Conservation (phyloP, 208 protist genomes). For the Acanthamoeba healyi region DNA sequence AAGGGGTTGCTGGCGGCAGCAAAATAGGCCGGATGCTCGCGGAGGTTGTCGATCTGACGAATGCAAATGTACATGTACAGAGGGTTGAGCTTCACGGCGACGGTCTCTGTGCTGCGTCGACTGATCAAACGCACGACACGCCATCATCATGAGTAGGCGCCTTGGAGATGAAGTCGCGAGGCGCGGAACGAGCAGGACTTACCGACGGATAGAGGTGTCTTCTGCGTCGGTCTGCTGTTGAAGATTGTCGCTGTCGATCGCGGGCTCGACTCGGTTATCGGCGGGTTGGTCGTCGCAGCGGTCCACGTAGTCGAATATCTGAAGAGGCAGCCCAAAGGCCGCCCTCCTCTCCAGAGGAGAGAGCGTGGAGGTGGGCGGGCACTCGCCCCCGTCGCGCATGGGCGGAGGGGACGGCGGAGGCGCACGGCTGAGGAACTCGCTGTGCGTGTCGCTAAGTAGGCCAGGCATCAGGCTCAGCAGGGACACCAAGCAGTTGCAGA, state of each 20-base stretch:
- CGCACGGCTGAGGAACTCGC: not conserved
- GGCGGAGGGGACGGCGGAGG: not conserved
- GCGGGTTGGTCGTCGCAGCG: not conserved
- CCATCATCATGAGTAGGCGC: not conserved
- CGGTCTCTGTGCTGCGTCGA: not conserved
- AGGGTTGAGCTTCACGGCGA: conserved; percentile 32
- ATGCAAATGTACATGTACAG: conserved; percentile 66
- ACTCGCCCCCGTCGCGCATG: not conserved
- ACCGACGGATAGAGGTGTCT: not conserved
- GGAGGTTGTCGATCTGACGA: conserved; percentile 22
- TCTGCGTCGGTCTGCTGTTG: not conserved
- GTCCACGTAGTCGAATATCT: conserved; percentile 38
- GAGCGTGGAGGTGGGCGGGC: not conserved
- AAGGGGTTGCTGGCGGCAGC: conserved; percentile 56
- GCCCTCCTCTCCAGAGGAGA: not conserved
- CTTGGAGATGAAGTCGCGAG: not conserved
- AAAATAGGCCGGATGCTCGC: conserved; percentile 41
- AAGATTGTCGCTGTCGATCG: not conserved
- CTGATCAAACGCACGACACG: not conserved
- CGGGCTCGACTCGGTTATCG: too few species aligned
- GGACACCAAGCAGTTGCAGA: conserved; percentile 54
- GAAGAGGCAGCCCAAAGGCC: conserved; percentile 39
- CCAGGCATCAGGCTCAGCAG: conserved; percentile 51
- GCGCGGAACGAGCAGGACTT: too few species aligned
- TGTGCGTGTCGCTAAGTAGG: conserved; percentile 20